phyloP scores from a whole-genome alignment of 169 alveolate species.

The Plasmodium gonderi region DNA sequence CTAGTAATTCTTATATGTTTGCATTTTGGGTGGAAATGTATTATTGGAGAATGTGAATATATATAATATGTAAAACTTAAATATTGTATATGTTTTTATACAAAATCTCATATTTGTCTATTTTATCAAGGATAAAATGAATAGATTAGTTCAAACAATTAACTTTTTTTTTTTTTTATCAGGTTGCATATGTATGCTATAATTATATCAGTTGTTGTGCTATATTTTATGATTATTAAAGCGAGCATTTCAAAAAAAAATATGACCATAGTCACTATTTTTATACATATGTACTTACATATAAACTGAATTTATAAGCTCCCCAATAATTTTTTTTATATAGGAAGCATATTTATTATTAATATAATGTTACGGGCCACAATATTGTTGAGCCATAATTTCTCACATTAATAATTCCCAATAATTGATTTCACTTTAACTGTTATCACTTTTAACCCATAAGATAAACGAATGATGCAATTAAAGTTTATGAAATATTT shows the following conservation, averaged over 20 bases:
- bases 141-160: background rate
- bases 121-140: background rate
- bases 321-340: too few species aligned
- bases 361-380: too few species aligned
- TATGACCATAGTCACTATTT: background rate
- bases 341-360: too few species aligned
- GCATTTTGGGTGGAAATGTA: background rate
- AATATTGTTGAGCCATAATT: background rate
- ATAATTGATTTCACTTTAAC: too few species aligned
- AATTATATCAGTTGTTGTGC: background rate
- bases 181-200: background rate
- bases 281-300: background rate
- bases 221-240: background rate
- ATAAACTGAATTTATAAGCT: too few species aligned
- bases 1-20: background rate
- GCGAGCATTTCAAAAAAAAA: background rate
- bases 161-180: background rate
- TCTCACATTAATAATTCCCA: too few species aligned
- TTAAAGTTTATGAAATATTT: background rate
- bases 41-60: background rate
- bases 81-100: background rate
- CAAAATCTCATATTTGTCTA: background rate
- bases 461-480: background rate
- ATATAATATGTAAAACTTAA: background rate
- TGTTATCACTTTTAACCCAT: background rate